phyloP scores from a whole-genome alignment of 1,284 basidiomycete genomes.

The Pseudozyma sp. region DNA sequence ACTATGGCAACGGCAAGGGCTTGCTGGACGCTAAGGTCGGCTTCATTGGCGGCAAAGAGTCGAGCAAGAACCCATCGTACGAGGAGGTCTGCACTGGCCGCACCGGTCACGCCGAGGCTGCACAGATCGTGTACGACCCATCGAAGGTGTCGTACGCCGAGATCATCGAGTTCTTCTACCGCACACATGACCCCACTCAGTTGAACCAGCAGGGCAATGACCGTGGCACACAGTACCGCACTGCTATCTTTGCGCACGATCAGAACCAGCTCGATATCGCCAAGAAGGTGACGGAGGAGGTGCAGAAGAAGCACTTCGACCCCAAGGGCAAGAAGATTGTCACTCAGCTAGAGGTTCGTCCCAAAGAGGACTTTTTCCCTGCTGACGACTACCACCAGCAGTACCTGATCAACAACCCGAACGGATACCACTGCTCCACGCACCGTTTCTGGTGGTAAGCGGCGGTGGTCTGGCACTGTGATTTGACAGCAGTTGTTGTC shows the following conservation, averaged over 20 bases:
- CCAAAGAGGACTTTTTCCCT: constrained; percentile 44
- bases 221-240: constrained; percentile 79
- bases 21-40: constrained; percentile 61
- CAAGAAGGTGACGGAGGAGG: constrained; percentile 82
- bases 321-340: constrained; percentile 81
- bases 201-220: constrained; percentile 69
- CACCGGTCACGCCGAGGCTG: constrained; percentile 90
- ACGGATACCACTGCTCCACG: constrained; percentile 63
- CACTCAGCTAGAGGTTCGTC: constrained; percentile 71
- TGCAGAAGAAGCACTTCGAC: constrained; percentile 80
- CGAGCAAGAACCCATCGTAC: constrained; percentile 73
- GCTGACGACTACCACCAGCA: constrained; percentile 67
- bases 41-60: constrained; percentile 62
- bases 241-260: constrained; percentile 86
- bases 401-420: constrained; percentile 63
- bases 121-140: constrained; percentile 87
- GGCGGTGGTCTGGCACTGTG: neutral
- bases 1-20: constrained; percentile 65
- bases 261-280: constrained; percentile 82
- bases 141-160: constrained; percentile 80
- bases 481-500: too few relatives aligned
- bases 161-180: constrained; percentile 75
- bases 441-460: constrained; percentile 51
- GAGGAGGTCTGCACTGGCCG: constrained; percentile 77
- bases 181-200: constrained; percentile 92